Conservation (phyloP, 495 filamentous ascomycete genomes). For the Xylona heveae region DNA sequence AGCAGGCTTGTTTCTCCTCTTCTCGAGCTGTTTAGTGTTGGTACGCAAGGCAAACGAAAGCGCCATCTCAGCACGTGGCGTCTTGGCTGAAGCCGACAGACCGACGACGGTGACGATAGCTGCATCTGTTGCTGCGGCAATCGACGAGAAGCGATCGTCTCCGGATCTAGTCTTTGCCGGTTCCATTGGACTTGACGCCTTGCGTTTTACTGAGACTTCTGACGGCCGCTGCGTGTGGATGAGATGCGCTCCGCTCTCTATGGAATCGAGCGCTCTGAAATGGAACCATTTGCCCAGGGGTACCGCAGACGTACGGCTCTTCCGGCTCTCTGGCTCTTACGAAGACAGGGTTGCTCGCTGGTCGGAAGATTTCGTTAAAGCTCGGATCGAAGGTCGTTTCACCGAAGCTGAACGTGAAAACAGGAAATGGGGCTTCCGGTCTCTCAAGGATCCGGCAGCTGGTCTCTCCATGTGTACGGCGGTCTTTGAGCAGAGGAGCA, state of each 20-base stretch:
- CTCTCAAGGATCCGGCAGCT: slow-evolving; percentile 32
- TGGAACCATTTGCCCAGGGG: background rate
- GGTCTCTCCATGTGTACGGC: slow-evolving; percentile 49
- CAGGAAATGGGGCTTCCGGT: slow-evolving; percentile 57
- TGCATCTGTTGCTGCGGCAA: slow-evolving; percentile 30
- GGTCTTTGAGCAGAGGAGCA: slow-evolving; percentile 47
- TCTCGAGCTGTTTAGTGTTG: slow-evolving; percentile 61
- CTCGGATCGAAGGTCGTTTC: slow-evolving; percentile 67
- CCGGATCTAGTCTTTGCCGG: slow-evolving; percentile 55
- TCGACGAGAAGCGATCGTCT: slow-evolving; percentile 21
- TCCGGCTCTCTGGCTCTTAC: slow-evolving; percentile 50
- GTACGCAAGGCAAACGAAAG: slow-evolving; percentile 41
- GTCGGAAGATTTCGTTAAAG: slow-evolving; percentile 71
- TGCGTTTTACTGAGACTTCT: slow-evolving; percentile 55
- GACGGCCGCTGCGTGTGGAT: slow-evolving; percentile 57
- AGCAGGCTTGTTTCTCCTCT: slow-evolving; percentile 58
- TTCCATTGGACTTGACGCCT: slow-evolving; percentile 44
- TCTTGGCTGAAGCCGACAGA: slow-evolving; percentile 68
- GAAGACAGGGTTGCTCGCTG: slow-evolving; percentile 58
- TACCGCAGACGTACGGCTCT: slow-evolving; percentile 27
- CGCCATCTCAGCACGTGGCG: slow-evolving; percentile 46
- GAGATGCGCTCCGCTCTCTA: slow-evolving; percentile 21
- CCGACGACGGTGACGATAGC: slow-evolving; percentile 35
- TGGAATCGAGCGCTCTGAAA: background rate
- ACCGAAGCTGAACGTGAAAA: slow-evolving; percentile 58